Percentiles rank a stretch among this genome's conserved stretches.
Conservation (phyloP, 176 grass and related monocot species). For the Triticum turgidum region DNA sequence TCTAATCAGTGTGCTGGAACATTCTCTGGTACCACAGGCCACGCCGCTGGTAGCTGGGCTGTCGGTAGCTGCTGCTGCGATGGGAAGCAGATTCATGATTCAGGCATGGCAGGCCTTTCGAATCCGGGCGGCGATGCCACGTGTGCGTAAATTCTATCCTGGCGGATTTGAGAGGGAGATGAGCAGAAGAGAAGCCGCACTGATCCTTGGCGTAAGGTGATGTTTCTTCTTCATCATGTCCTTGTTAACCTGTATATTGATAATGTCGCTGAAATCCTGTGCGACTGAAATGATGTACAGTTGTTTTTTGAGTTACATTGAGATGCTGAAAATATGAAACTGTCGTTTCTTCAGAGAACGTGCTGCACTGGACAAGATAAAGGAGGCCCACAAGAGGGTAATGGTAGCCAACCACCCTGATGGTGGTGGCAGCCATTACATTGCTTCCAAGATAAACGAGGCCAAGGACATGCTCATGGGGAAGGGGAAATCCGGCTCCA, state of each 20-base stretch:
- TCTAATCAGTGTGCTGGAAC: slow-evolving; percentile 6
- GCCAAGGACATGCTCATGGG: slow-evolving; percentile 81
- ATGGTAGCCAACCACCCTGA: slow-evolving; percentile 95
- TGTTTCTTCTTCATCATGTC: neutral
- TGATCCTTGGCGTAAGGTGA: slow-evolving; percentile 91
- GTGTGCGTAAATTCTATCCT: slow-evolving; percentile 65
- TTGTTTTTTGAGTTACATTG: neutral
- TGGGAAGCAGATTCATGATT: slow-evolving; percentile 63
- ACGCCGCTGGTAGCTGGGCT: slow-evolving; percentile 66
- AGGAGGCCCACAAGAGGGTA: slow-evolving; percentile 85
- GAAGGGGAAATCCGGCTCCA: slow-evolving; percentile 42
- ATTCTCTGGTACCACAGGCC: slow-evolving; percentile 47
- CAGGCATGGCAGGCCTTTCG: slow-evolving; percentile 71
- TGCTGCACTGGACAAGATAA: slow-evolving; percentile 71
- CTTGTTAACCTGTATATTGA: neutral
- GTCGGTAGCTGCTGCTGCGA: slow-evolving; percentile 68
- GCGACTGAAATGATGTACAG: neutral
- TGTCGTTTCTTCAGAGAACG: slow-evolving; percentile 53
- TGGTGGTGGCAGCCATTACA: slow-evolving; percentile 85
- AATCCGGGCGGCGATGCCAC: slow-evolving; percentile 46
- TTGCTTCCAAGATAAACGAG: slow-evolving; percentile 84
- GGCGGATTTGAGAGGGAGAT: slow-evolving; percentile 86
- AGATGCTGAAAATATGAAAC: neutral
- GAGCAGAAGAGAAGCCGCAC: slow-evolving; percentile 71
- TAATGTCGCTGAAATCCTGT: neutral